Evolutionary conservation across 768 basidiomycete species (phyloP).

Genomic region (Cubamyces lactineus): DNA sequence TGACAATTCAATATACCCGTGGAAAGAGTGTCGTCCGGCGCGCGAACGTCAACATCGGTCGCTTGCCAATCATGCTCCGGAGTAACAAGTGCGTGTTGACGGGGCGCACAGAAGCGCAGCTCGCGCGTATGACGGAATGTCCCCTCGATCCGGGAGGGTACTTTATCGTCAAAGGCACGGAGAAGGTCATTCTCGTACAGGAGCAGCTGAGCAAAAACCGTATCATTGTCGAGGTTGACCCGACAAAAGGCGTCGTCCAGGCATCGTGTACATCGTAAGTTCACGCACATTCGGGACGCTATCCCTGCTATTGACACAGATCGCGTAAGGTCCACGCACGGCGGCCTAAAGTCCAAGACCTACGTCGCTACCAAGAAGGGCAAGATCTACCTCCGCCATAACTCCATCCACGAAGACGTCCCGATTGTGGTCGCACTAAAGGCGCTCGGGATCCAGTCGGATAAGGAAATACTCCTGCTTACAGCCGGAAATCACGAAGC

Average conservation of each 20-base stretch:
- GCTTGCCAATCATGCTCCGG: conserved; percentile 94
- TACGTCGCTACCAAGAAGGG: conserved; percentile 96
- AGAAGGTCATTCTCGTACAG: conserved; percentile 98
- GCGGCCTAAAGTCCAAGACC: conserved; percentile 92
- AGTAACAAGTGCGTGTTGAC: conserved; percentile 94
- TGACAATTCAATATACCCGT: conserved; percentile 93
- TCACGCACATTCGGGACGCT: background rate
- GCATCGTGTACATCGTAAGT: conserved; percentile 96
- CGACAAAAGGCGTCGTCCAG: conserved; percentile 86
- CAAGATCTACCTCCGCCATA: conserved; percentile 95
- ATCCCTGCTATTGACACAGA: conserved; percentile 19
- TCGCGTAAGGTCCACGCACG: conserved; percentile 72
- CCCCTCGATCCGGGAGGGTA: conserved; percentile 99
- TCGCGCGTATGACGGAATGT: conserved; percentile 96
- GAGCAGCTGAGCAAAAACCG: conserved; percentile 99
- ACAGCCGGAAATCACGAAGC: conserved; percentile 91
- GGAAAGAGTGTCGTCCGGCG: conserved; percentile 87
- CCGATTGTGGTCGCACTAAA: conserved; percentile 96
- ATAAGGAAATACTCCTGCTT: conserved; percentile 95
- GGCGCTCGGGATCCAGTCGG: conserved; percentile 94
- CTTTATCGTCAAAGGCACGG: conserved; percentile 98
- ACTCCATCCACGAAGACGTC: conserved; percentile 95
- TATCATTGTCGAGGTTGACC: conserved; percentile 96
- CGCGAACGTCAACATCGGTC: conserved; percentile 83
- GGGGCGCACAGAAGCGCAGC: conserved; percentile 71